A percentile compares a stretch with the other conserved stretches of the same genome.
Conservation (phyloP, 2,329 filamentous ascomycete genomes). For the Penicillium nordicum region DNA sequence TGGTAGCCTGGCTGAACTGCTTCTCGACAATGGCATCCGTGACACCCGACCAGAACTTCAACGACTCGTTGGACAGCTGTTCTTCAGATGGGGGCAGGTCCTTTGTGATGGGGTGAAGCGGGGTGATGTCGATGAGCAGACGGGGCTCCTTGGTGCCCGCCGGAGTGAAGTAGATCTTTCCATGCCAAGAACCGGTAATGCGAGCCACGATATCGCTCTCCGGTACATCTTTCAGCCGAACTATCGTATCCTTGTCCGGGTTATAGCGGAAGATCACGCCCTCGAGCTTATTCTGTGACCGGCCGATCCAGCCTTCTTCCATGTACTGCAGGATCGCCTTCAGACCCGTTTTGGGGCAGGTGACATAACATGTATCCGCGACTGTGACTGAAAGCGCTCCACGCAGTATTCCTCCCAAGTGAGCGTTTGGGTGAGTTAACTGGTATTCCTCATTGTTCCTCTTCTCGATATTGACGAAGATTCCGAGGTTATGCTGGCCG, state of each 20-base stretch:
- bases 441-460: constrained; percentile 88
- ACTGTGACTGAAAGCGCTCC: constrained; percentile 88
- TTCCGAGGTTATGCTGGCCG: constrained; percentile 90
- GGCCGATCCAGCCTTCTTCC: constrained; percentile 92
- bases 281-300: constrained; percentile 84
- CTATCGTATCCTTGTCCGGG: constrained; percentile 76
- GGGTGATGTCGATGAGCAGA: constrained; percentile 83
- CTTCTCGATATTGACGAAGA: constrained; percentile 82
- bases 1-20: constrained; percentile 80
- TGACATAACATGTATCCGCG: constrained; percentile 82
- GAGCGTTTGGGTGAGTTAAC: constrained; percentile 89
- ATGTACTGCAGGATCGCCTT: constrained; percentile 91
- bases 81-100: constrained; percentile 69
- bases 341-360: constrained; percentile 82
- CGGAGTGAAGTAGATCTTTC: constrained; percentile 61
- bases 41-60: constrained; percentile 81
- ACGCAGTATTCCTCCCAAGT: constrained; percentile 80
- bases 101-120: constrained; percentile 76
- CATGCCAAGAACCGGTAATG: constrained; percentile 83
- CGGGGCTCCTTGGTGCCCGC: constrained; percentile 51
- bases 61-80: constrained; percentile 85
- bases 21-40: constrained; percentile 80
- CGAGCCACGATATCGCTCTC: constrained; percentile 78
- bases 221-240: constrained; percentile 77
- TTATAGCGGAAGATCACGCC: constrained; percentile 90